Evolutionary conservation across 805 yeast genomes (phyloP), one percentile per base, ranked within the genome.

Genomic region (Metschnikowia kunwiensis): DNA sequence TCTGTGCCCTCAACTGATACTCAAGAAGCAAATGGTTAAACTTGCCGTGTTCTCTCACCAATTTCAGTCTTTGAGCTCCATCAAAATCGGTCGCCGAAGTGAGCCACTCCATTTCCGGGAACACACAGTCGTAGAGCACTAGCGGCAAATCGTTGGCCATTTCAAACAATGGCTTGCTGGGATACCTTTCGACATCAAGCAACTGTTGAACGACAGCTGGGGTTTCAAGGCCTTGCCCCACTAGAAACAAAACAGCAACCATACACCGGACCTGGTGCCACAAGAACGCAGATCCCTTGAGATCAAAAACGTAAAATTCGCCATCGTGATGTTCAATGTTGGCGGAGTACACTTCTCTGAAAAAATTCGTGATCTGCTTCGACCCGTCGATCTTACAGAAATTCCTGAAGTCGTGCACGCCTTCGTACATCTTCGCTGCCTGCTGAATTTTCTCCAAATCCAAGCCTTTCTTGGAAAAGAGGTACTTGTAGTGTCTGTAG

Each of bases 221-320:
- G 0, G 55, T 38, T 57, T 93, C 98, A 14, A 75, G 69, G 11
- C 68, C 67, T 58, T 88, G 95, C 0, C 96, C 98, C 6, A 88
- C 79, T 16, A 83, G 60, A 36, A 93, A 77, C 38, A 93, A 57
- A 8, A 84, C 68, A 0, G 95, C 96, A 65, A 88, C 77, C 93
- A 93, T 93, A 49, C 95, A 88, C 40, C 98, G 75, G 13, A 93
- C 98, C 60, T 93, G 98, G 57, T 93, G 97, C 97, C 97, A 93
- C 38, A 93, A 62, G 50, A 93, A 93, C 7, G 97, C 98, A 1
- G 85, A 69, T 0, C 98, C 98, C 44, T 75, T 70, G 35, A 93
- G 63, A 55, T 87, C 88, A 57, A 91, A 78, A 38, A 80, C 81
- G 51, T 70, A 84, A 36, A 75, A 68, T 4, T 74, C 77, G 21